Evolutionary conservation across 2,329 filamentous ascomycete genomes (phyloP).

Genomic region (Botryotinia globosa): DNA sequence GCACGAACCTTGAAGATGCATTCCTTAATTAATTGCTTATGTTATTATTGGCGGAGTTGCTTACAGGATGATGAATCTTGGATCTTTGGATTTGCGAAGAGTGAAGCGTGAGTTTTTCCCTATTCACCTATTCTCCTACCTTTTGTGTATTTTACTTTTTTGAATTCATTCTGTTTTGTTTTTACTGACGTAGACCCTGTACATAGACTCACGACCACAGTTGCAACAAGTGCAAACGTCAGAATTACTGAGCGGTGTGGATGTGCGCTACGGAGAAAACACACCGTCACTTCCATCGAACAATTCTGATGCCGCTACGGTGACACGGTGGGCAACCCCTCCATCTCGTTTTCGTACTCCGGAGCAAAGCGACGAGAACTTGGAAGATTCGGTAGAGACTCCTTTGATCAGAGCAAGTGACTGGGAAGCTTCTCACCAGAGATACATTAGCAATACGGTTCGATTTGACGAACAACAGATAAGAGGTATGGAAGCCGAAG

Average conservation of each 20-base stretch:
- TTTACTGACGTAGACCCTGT: constrained; percentile 26
- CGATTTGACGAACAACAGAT: constrained; percentile 36
- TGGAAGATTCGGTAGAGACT: constrained; percentile 20
- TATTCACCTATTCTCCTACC: background rate
- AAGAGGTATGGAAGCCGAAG: constrained; percentile 28
- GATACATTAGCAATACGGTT: constrained; percentile 23
- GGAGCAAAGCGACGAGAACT: background rate
- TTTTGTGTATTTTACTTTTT: background rate
- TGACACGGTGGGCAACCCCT: constrained; percentile 34
- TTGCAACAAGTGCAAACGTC: constrained; percentile 27
- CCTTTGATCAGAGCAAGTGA: constrained; percentile 1
- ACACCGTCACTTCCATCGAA: constrained; percentile 32
- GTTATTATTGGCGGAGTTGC: constrained; percentile 23
- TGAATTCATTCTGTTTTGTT: constrained; percentile 1
- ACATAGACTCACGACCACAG: constrained; percentile 30
- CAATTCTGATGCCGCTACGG: constrained; percentile 29
- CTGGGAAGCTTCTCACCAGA: background rate
- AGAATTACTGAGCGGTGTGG: constrained; percentile 28
- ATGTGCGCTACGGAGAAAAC: constrained; percentile 25
- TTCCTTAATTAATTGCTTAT: constrained; percentile 32
- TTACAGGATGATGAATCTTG: constrained; percentile 34
- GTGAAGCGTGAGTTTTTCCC: constrained; percentile 32
- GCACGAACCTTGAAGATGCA: constrained; percentile 32
- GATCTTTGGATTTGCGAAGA: constrained; percentile 27
- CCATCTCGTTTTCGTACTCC: constrained; percentile 22